Base-by-base conservation (phyloP, 345 rosid genomes). In the Draba incana region DNA sequence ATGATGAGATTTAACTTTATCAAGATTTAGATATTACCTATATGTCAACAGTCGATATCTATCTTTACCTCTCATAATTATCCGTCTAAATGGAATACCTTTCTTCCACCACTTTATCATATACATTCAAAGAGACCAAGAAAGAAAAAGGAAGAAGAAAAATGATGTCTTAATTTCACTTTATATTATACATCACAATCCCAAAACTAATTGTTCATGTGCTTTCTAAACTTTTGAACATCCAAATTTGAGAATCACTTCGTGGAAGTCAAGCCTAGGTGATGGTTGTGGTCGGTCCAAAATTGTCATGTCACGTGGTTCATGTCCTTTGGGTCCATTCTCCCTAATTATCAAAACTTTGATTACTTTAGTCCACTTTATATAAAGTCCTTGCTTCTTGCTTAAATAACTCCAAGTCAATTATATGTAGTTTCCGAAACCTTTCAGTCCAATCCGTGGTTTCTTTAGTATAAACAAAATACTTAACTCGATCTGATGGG, bases 261-360 rank as follows among this genome's bases (percentile, higher is more conserved):
- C 71, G 55, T 74, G 67, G 72, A 66, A 66, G 61, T 57, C 72
- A 73, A 73, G 70, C 68, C 24, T 65, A 20, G 11, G 55, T 58
- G 66, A 66, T 66, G 76, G 76, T 10, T 41, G 42, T 51, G 76
- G 70, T 64, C 71, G 66, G 77, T 64, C 66, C 71, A 72, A 64
- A 55, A 72, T 35, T 35, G 68, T 59, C 57, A 42, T 14, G 67
- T 66, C 77, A 74, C 77, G 65, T 74, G 77, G 77, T 65, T 35
- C 27, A 16, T 59, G 77, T 59, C 59, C 42, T 50, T 66, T 51
- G 71, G 72, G 74, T 67, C 78, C 73, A 61, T 74, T 53, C 51
- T 38, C 62, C 68, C 42, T 61, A 68, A 74, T 61, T 69, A 74
- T 74, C 69, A 74, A 27, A 27, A 60, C 58, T 74, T 74, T 54